phyloP scores from a whole-genome alignment of 2,329 filamentous ascomycete species.

The Paecilomyces variotii region DNA sequence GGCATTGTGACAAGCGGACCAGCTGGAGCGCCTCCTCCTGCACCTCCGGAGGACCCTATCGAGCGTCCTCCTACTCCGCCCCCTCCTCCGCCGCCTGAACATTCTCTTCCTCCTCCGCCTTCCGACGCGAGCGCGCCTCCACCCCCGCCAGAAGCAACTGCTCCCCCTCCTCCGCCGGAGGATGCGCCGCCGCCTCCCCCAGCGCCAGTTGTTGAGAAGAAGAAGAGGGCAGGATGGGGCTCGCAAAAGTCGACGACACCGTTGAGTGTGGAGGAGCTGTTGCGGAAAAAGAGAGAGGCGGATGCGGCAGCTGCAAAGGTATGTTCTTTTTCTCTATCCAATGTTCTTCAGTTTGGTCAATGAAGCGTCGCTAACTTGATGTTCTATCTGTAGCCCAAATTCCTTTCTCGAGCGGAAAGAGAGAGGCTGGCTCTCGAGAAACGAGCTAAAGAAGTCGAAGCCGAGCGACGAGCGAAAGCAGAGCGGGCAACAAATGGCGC shows the following conservation, averaged over 20 bases:
- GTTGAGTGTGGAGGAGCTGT: constrained; percentile 75
- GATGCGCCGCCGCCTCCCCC: constrained; percentile 38
- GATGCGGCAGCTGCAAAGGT: constrained; percentile 75
- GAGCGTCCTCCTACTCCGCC: constrained; percentile 29
- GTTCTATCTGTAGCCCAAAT: constrained; percentile 55
- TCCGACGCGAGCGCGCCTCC: constrained; percentile 31
- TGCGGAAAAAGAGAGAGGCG: constrained; percentile 77
- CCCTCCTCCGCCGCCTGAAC: constrained; percentile 33
- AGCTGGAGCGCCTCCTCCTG: constrained; percentile 15
- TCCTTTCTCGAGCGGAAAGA: constrained; percentile 73
- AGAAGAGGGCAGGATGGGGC: constrained; percentile 50
- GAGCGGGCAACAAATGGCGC: constrained; percentile 20
- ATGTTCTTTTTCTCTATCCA: constrained; percentile 12
- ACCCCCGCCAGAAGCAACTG: constrained; percentile 30
- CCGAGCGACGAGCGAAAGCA: constrained; percentile 46
- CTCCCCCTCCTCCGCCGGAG: constrained; percentile 36
- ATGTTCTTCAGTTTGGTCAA: constrained; percentile 14
- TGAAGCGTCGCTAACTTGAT: constrained; percentile 7
- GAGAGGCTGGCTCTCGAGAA: constrained; percentile 75
- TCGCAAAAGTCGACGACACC: constrained; percentile 40
- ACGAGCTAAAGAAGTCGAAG: constrained; percentile 62
- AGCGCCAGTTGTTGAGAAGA: constrained; percentile 18
- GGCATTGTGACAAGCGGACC: constrained; percentile 22
- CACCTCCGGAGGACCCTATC: constrained; percentile 28
- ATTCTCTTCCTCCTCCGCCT: constrained; percentile 36